Base-by-base conservation (phyloP, 2,329 filamentous ascomycete species). In the Cyphellophora attinorum region DNA sequence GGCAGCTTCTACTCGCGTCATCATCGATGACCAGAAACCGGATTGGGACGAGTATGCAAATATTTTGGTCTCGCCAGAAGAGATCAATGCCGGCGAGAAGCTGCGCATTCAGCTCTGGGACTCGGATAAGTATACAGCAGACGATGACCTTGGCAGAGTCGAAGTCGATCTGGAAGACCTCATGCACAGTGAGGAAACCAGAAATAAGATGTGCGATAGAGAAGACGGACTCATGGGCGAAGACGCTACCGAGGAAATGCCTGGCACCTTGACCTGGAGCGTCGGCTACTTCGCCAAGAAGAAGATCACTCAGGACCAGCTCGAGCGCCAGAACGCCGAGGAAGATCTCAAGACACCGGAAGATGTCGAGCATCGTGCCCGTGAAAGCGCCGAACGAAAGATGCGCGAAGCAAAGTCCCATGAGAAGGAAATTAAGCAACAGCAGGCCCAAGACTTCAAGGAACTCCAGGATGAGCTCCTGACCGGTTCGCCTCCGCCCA, bases 31-130 rank as follows among this genome's bases (percentile, higher is more conserved):
- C 30, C 78, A 82, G 63, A 63, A 80, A 18, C 81, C 81, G 0
- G 64, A 62, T 29, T 85, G 81, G 80, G 67, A 82, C 19, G 81
- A 86, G 53, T 79, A 74, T 32, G 72, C 72, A 14, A 79, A 72
- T 38, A 58, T 85, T n/a, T 60, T 83, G 2, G 79, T 85, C 2
- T 77, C 78, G 0, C 68, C 76, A 0, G 75, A 83, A 43, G 80
- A 85, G 51, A 55, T 85, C 8, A 81, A 85, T 41, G 79, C 82
- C 0, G 71, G 78, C 14, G 80, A 84, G 55, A 74, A 72, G 19
- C 53, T 86, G 6, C 70, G 79, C 3, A 51, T 85, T 2, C 79
- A 85, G 49, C 62, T 85, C 0, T 86, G 81, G 81, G 81, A 86
- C 47, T 82, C 78, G 2, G 81, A 85, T 52, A 74, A 76, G 28